Conservation (phyloP, 305 asterid genomes). For the Rubia balearica region DNA sequence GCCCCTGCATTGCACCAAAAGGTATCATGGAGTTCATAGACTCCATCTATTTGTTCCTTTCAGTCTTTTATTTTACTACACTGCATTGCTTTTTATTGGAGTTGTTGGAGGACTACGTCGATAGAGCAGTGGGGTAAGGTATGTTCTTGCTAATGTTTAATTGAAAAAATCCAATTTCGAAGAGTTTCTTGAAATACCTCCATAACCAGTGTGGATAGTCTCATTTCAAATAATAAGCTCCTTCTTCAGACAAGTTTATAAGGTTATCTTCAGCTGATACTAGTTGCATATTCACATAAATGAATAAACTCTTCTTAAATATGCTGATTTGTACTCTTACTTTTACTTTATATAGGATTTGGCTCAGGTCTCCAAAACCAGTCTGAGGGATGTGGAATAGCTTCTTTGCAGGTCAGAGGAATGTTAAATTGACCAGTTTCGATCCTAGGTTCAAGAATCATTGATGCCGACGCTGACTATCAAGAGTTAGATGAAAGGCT, state of each 20-base stretch:
- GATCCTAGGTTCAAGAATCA: conserved; percentile 79
- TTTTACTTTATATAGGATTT: conserved; percentile 45
- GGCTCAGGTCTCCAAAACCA: conserved; percentile 52
- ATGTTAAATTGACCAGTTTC: conserved; percentile 66
- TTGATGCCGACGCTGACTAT: conserved; percentile 50
- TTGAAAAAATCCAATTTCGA: neutral
- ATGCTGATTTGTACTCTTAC: neutral
- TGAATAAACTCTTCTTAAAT: neutral
- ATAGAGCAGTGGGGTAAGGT: conserved; percentile 55
- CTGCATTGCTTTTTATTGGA: neutral
- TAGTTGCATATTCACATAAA: neutral
- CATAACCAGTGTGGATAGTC: conserved; percentile 70
- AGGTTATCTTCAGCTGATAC: conserved; percentile 35
- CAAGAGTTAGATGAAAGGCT: conserved; percentile 58
- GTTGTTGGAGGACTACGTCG: conserved; percentile 39
- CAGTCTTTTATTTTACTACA: too few relatives aligned
- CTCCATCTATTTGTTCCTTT: too few relatives aligned
- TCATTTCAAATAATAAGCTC: conserved; percentile 51
- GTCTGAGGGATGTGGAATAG: conserved; percentile 72
- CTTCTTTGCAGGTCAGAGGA: conserved; percentile 42
- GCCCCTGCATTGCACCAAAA: too few relatives aligned
- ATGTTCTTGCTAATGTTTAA: neutral
- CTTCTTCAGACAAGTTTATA: conserved; percentile 74
- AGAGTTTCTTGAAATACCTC: conserved; percentile 35
- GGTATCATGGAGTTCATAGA: too few relatives aligned